Evolutionary conservation across 352 stramenopile genomes (phyloP).

Genomic region (Thalassiosira exigua): DNA sequence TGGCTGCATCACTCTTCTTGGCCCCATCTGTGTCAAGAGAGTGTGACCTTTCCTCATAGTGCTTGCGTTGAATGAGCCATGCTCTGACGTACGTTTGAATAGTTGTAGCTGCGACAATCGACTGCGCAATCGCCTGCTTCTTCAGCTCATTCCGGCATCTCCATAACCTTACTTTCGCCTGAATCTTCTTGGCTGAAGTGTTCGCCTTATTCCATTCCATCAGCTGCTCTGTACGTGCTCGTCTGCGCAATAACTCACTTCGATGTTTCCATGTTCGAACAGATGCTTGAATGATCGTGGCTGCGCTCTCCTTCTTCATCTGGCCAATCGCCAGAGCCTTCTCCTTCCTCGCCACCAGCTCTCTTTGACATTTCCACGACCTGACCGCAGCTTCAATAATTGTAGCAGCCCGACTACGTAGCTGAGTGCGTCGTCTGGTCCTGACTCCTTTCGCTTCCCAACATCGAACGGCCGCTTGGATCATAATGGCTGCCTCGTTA

Average conservation of each 20-base stretch:
- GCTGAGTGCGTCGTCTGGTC: neutral
- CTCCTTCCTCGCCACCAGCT: conserved; percentile 5
- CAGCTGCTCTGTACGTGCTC: neutral
- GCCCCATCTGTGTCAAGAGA: too few relatives aligned
- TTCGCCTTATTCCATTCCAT: neutral
- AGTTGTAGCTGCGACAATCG: too few relatives aligned
- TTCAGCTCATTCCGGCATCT: too few relatives aligned
- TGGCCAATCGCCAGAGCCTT: neutral
- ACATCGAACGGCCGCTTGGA: neutral
- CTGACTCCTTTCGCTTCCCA: neutral
- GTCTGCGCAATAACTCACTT: neutral
- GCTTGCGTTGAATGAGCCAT: neutral
- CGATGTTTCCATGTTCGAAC: conserved; percentile 1
- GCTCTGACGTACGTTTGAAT: too few relatives aligned
- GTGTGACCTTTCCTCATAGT: neutral
- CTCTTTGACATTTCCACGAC: conserved; percentile 13
- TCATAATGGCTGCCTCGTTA: neutral
- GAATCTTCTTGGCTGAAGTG: neutral
- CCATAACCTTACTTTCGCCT: too few relatives aligned
- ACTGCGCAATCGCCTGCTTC: too few relatives aligned
- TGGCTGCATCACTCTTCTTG: too few relatives aligned
- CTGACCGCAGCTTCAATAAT: conserved; percentile 33
- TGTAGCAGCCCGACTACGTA: conserved; percentile 1
- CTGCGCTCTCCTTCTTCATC: neutral
- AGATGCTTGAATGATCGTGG: conserved; percentile 8